A percentile compares a stretch with the other conserved stretches of the same genome.
Evolutionary conservation across 2,329 filamentous ascomycete genomes (phyloP).

Genomic region (Aspergillus sp.): DNA sequence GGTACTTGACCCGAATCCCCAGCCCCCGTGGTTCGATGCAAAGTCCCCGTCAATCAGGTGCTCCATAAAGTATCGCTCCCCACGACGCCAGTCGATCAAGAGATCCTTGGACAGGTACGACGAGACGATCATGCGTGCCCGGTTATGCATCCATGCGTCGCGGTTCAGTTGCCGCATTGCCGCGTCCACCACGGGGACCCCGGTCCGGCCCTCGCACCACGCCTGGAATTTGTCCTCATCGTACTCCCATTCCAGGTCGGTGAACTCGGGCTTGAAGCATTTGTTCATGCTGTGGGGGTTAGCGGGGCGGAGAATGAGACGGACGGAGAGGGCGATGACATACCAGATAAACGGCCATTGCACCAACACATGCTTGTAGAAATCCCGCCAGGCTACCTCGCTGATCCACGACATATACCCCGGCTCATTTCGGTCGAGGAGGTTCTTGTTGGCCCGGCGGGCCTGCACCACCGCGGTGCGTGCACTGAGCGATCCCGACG

Average conservation of each 20-base stretch:
- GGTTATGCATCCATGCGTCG: slow-evolving; percentile 79
- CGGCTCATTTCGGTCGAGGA: slow-evolving; percentile 64
- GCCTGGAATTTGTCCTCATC: slow-evolving; percentile 65
- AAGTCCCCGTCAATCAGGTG: slow-evolving; percentile 77
- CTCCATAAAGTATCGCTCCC: slow-evolving; percentile 81
- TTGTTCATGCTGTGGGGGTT: slow-evolving; percentile 60
- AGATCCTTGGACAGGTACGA: slow-evolving; percentile 80
- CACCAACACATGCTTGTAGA: slow-evolving; percentile 81
- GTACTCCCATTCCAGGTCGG: slow-evolving; percentile 81
- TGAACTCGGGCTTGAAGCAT: slow-evolving; percentile 79
- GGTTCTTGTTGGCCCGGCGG: slow-evolving; percentile 58
- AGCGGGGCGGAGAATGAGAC: too few relatives aligned
- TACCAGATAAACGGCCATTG: slow-evolving; percentile 72
- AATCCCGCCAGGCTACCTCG: slow-evolving; percentile 83
- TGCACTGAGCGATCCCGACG: slow-evolving; percentile 66
- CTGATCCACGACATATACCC: slow-evolving; percentile 75
- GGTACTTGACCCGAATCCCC: slow-evolving; percentile 65
- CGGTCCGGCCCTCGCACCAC: slow-evolving; percentile 74
- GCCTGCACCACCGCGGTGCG: slow-evolving; percentile 66
- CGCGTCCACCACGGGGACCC: slow-evolving; percentile 81
- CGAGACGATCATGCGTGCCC: slow-evolving; percentile 78
- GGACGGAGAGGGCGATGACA: neutral
- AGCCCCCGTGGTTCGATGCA: slow-evolving; percentile 72
- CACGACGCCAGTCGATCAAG: slow-evolving; percentile 78
- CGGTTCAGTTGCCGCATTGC: slow-evolving; percentile 75